Evolutionary conservation across 2,329 filamentous ascomycete genomes (phyloP).

Genomic region (Alternaria incomplexa): DNA sequence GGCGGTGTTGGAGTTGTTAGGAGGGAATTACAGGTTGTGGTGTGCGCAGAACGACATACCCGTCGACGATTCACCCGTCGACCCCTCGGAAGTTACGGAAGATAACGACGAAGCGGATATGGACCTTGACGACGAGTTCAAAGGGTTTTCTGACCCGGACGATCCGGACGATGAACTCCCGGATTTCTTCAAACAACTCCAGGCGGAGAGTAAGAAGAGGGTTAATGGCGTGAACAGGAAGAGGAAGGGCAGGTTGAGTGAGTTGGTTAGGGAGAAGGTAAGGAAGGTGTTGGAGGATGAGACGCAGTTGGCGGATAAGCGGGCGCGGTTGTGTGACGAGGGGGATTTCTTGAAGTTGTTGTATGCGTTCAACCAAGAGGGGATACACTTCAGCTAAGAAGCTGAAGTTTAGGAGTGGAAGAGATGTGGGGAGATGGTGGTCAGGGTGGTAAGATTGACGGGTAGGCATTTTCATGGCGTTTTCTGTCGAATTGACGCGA

Average conservation of each 20-base stretch:
- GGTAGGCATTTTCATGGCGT: too few species aligned
- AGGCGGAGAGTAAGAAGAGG: constrained; percentile 49
- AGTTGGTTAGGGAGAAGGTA: constrained; percentile 86
- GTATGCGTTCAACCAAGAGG: constrained; percentile 85
- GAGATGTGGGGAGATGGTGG: too few species aligned
- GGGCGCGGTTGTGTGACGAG: constrained; percentile 87
- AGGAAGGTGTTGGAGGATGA: constrained; percentile 81
- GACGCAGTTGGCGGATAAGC: constrained; percentile 79
- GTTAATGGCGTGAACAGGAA: constrained; percentile 63
- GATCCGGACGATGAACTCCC: constrained; percentile 74
- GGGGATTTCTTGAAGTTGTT: constrained; percentile 87
- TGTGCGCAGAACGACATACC: constrained; percentile 85
- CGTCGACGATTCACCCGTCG: too few species aligned
- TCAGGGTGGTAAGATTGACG: too few species aligned
- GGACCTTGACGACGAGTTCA: constrained; percentile 58
- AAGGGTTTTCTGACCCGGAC: constrained; percentile 60
- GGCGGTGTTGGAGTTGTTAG: constrained; percentile 81
- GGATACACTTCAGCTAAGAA: constrained; percentile 78
- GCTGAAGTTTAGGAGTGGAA: too few species aligned
- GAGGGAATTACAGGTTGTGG: constrained; percentile 88
- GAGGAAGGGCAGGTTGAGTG: constrained; percentile 78
- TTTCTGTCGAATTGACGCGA: too few species aligned
- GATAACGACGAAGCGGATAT: constrained; percentile 55
- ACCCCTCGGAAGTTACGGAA: too few species aligned
- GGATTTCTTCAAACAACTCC: constrained; percentile 78